Base-by-base conservation (phyloP, 2,329 filamentous ascomycete genomes). In the Ilyonectria robusta region DNA sequence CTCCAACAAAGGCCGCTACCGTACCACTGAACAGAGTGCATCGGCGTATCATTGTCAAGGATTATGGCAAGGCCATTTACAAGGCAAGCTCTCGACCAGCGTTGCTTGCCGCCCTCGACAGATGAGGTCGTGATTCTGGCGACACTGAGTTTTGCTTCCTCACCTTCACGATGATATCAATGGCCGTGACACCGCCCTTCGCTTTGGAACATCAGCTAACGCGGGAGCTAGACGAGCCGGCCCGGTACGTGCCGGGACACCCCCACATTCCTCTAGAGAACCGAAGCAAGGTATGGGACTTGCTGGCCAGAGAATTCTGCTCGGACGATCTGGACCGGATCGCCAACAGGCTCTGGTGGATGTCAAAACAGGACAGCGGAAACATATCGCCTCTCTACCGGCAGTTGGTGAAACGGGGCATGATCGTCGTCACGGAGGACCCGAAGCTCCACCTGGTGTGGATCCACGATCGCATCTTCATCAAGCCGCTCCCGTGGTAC, bases 391-490 rank as follows among this genome's bases (percentile, higher is more conserved):
- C 80, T 1, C 71, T 84, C 6, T 81, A 84, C 69, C 76, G 79
- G 62, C 82, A 85, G 67, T 64, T 67, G 5, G 76, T 81, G 4
- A 78, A 79, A 23, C 76, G 76, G 0, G 81, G 83, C 10, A 66
- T 77, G 10, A 78, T 85, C 59, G 60, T 82, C 13, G 70, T 84
- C 9, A 79, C 79, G 4, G 82, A 85, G 67, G 72, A 80, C 37
- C 78, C 81, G 1, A 17, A 48, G 2, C 59, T 84, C 73, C 84
- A 84, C 63, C 40, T 42, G 1, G 17, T n/a, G 6, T 42, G 17
- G 40, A n/a, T n/a, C 40, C 7, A 42, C 17, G 17, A 42, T n/a
- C 40, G 40, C 17, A 42, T 42, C 40, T 42, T 42, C 17, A 42
- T 42, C 40, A 42, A 42, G 17, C 83, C 83, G 0, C 70, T 85